Base-by-base conservation (phyloP, 176 grass and related monocot species). In the Puccinellia tenuiflora region DNA sequence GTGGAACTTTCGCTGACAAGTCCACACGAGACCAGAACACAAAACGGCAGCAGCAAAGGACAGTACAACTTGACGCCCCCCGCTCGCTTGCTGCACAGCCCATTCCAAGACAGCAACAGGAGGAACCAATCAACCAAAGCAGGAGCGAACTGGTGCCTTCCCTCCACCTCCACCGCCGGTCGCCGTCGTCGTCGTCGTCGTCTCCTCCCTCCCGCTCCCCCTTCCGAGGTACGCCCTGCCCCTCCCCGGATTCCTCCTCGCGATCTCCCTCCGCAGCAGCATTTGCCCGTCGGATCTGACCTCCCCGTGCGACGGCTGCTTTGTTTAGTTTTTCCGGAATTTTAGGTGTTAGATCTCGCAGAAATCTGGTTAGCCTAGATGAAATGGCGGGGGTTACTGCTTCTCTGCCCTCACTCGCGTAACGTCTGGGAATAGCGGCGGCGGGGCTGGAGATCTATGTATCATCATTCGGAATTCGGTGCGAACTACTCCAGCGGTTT, bases 61-160 rank as follows among this genome's bases (percentile, higher is more conserved):
- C 61, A 29, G 72, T 76, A 77, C 78, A 78, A 78, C 83, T 70
- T 9, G 74, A 28, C 81, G 51, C 43, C 26, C 38, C 74, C 64
- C 67, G 13, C 65, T 28, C 63, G 48, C 38, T n/a, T 13, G n/a
- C n/a, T n/a, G n/a, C n/a, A n/a, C n/a, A n/a, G n/a, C 73, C 22
- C 55, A 9, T 38, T 54, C 29, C 22, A 72, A 3, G 80, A 73
- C 75, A 25, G 56, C 82, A 47, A 55, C 82, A 64, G n/a, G 68
- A 26, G 45, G 45, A 74, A 51, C 45, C 45, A 74, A 51, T 50
- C 71, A 31, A 17, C 71, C 26, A 30, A 74, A 68, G 84, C 62
- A 21, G 43, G 65, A 30, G 54, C 84, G 53, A 85, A 39, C 77
- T 5, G 26, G n/a, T 45, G 38, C 10, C 75, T 3, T 24, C 43